Conservation (phyloP, 192 early-diverging fungal species). For the Entomortierella lignicola region DNA sequence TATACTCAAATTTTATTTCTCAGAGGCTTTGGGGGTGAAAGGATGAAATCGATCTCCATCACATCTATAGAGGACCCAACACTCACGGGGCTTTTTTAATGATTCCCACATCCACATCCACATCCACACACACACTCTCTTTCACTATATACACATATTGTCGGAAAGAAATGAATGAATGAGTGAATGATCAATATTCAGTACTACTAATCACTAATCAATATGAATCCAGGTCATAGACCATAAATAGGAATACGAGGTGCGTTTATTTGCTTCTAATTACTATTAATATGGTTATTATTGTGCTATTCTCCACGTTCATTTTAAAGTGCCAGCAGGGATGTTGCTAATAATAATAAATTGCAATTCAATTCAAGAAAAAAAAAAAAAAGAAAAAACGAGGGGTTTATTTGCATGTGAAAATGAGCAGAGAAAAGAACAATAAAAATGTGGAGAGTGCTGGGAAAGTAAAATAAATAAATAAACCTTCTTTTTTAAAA, state of each 20-base stretch:
- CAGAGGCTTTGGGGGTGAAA: too few relatives aligned
- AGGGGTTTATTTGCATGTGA: slow-evolving; percentile 26
- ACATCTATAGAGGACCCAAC: too few relatives aligned
- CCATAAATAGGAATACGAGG: slow-evolving; percentile 18
- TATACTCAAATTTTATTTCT: too few relatives aligned
- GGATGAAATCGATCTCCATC: too few relatives aligned
- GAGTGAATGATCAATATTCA: too few relatives aligned
- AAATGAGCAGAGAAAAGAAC: slow-evolving; percentile 9
- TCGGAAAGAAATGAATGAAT: too few relatives aligned
- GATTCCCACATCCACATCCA: too few relatives aligned
- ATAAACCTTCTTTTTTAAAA: slow-evolving; percentile 1
- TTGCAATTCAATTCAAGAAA: not conserved
- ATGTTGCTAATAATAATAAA: not conserved
- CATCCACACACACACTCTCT: too few relatives aligned
- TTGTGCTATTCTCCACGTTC: slow-evolving; percentile 22
- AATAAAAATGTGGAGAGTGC: slow-evolving; percentile 46
- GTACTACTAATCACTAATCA: too few relatives aligned
- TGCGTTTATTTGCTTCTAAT: slow-evolving; percentile 24
- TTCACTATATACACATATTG: too few relatives aligned
- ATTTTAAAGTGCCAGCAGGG: slow-evolving; percentile 7
- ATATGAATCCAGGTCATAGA: not conserved
- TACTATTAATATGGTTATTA: not conserved
- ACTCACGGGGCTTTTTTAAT: too few relatives aligned
- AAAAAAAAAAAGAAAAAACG: not conserved
- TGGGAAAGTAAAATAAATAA: slow-evolving; percentile 35